Conservation (phyloP, 495 filamentous ascomycete genomes). For the Endocarpon pusillum region DNA sequence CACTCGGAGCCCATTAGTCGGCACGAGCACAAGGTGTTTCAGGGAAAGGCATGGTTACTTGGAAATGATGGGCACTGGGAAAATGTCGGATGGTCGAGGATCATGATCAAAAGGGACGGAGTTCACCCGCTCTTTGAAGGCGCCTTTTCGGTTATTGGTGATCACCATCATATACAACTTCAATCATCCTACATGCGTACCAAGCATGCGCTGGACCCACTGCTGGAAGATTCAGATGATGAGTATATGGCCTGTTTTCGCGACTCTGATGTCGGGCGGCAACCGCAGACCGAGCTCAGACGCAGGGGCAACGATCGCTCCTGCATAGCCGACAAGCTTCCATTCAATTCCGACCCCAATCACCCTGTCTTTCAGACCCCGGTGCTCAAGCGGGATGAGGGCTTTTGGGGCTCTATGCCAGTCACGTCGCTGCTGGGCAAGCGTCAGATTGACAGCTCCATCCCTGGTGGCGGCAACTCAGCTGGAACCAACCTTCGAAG, state of each 20-base stretch:
- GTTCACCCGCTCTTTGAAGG: conserved; percentile 72
- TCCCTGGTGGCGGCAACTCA: conserved; percentile 51
- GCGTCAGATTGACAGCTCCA: conserved; percentile 33
- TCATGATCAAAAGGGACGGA: conserved; percentile 63
- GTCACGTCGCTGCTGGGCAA: conserved; percentile 39
- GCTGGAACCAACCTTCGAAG: conserved; percentile 66
- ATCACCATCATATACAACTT: conserved; percentile 81
- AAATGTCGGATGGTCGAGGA: conserved; percentile 71
- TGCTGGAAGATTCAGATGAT: conserved; percentile 35
- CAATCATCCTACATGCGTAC: conserved; percentile 58
- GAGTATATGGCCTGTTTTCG: conserved; percentile 86
- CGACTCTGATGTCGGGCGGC: conserved; percentile 60
- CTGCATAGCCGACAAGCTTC: conserved; percentile 49
- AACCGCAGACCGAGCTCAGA: conserved; percentile 8
- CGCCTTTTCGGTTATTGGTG: conserved; percentile 59
- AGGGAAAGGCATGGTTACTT: conserved; percentile 57
- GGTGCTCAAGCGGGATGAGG: conserved; percentile 20
- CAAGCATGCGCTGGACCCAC: conserved; percentile 56
- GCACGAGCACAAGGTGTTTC: conserved; percentile 63
- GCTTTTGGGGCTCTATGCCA: conserved; percentile 35
- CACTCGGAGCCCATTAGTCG: conserved; percentile 48
- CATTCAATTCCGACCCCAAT: conserved; percentile 49
- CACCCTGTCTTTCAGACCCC: conserved; percentile 43
- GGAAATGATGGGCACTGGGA: conserved; percentile 50
- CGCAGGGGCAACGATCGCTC: conserved; percentile 14